Evolutionary conservation across 352 stramenopile species (phyloP), one percentile per base, ranked within the genome.

Genomic region (Phytophthora brassicae): DNA sequence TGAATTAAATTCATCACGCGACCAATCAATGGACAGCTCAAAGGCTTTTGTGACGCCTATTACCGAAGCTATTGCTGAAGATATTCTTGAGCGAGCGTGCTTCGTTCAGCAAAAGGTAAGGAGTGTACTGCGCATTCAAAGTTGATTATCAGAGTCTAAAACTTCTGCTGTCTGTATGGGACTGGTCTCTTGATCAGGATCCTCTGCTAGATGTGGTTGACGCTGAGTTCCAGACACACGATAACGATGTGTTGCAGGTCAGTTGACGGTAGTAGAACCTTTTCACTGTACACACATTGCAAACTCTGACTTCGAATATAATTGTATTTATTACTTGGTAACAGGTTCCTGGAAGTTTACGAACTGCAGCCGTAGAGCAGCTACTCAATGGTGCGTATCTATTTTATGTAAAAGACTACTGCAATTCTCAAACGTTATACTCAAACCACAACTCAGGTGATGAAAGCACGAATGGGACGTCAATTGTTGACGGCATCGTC

Each of bases 51-150:
- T 36, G 2, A 33, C 28, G 6, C 24, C 39, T 12, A 56, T 82
- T 44, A 66, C 39, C n/a, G 24, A 69, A 45, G 39, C 33, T 7
- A 56, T 73, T 31, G 70, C 67, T 14, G 79, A 92, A 60, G 79
- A 92, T 39, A 74, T 91, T 49, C 68, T 94, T 6, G 82, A 92
- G 44, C 73, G 85, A 16, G 84, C 83, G 1, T 92, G 83, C 67
- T 94, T 95, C 56, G 72, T 75, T 3, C 86, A 89, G 48, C 72
- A 76, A 60, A 75, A 70, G 60, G 77, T 81, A 57, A 6, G 17
- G 35, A 42, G 9, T 16, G 2, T 23, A n/a, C 12, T 22, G 17
- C 9, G 12, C 12, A 14, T 2, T 22, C 8, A 20, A 26, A 45
- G 17, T 24, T 45, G 17, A 14, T n/a, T 24, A 3, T 24, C 39